Percentiles rank a stretch among this genome's conserved stretches.
Evolutionary conservation across 164 flowering plant species (phyloP).

Genomic region (Vitis amurensis): DNA sequence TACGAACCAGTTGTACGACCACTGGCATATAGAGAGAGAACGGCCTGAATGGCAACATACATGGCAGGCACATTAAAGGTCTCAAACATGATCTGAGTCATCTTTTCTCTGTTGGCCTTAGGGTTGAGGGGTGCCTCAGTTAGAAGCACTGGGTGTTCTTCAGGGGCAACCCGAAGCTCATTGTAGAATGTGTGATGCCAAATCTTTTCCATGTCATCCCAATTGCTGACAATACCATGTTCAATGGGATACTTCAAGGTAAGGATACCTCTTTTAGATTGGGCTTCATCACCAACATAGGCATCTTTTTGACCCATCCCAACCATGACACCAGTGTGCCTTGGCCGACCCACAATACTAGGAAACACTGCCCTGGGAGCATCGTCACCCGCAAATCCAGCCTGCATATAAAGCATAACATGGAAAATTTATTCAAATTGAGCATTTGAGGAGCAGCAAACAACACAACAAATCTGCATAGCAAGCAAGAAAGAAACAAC

Average conservation of each 20-base stretch:
- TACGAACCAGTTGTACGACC: constrained; percentile 52
- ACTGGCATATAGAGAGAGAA: constrained; percentile 48
- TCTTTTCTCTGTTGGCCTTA: constrained; percentile 53
- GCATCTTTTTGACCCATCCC: constrained; percentile 57
- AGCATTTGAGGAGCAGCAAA: not conserved
- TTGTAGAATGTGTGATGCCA: constrained; percentile 58
- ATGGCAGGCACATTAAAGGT: constrained; percentile 53
- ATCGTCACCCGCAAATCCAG: constrained; percentile 54
- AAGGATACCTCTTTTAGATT: constrained; percentile 50
- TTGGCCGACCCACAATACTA: constrained; percentile 46
- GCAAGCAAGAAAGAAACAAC: not conserved
- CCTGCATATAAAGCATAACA: constrained; percentile 19
- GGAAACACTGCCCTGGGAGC: constrained; percentile 54
- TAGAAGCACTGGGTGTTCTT: constrained; percentile 50
- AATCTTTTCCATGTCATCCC: constrained; percentile 57
- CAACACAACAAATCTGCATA: not conserved
- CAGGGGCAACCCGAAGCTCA: constrained; percentile 53
- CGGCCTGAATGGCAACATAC: constrained; percentile 55
- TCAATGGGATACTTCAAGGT: constrained; percentile 50
- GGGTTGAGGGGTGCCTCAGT: constrained; percentile 57
- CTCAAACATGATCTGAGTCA: constrained; percentile 55
- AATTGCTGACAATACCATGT: constrained; percentile 52
- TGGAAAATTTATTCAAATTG: not conserved
- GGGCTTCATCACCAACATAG: constrained; percentile 53
- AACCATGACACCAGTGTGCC: constrained; percentile 56